phyloP scores from a whole-genome alignment of 2,329 filamentous ascomycete genomes.

The Pseudovirgaria hyperparasitica region DNA sequence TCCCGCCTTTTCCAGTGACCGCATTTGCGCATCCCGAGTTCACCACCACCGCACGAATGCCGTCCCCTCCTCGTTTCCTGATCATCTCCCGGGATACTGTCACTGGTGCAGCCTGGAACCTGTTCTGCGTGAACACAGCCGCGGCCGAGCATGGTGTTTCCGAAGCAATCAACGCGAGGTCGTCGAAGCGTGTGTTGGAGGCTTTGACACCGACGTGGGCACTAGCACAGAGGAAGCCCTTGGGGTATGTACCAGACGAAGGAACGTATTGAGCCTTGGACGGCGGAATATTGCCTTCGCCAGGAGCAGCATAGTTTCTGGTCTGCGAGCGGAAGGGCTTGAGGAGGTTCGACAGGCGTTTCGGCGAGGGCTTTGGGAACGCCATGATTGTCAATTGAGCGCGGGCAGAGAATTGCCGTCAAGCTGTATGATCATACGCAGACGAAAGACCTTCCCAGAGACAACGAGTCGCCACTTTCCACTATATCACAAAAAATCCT shows the following conservation, averaged over 20 bases:
- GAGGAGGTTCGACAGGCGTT: constrained; percentile 8
- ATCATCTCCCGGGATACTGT: constrained; percentile 68
- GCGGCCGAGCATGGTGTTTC: constrained; percentile 76
- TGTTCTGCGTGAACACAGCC: constrained; percentile 95
- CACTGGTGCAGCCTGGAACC: constrained; percentile 93
- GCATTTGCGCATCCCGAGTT: constrained; percentile 97
- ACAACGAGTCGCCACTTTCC: no score
- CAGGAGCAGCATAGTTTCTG: constrained; percentile 47
- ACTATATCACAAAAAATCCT: no score
- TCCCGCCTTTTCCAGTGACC: constrained; percentile 79
- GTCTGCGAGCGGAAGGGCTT: constrained; percentile 20
- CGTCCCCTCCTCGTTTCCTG: constrained; percentile 50
- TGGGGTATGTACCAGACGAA: constrained; percentile 71
- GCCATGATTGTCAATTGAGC: no score
- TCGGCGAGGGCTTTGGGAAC: no score
- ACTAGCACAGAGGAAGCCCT: constrained; percentile 77
- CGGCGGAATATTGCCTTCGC: constrained; percentile 50
- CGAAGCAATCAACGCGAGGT: constrained; percentile 79
- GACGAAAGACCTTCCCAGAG: no score
- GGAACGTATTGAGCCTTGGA: constrained; percentile 89
- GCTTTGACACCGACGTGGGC: constrained; percentile 90
- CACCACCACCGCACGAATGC: constrained; percentile 70
- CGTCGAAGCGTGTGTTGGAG: constrained; percentile 79
- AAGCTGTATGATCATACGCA: no score
- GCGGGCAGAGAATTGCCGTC: no score